A percentile compares a stretch with the other conserved stretches of the same genome.
Conservation (phyloP, 2,329 filamentous ascomycete species). For the Exophiala xenobiotica region DNA sequence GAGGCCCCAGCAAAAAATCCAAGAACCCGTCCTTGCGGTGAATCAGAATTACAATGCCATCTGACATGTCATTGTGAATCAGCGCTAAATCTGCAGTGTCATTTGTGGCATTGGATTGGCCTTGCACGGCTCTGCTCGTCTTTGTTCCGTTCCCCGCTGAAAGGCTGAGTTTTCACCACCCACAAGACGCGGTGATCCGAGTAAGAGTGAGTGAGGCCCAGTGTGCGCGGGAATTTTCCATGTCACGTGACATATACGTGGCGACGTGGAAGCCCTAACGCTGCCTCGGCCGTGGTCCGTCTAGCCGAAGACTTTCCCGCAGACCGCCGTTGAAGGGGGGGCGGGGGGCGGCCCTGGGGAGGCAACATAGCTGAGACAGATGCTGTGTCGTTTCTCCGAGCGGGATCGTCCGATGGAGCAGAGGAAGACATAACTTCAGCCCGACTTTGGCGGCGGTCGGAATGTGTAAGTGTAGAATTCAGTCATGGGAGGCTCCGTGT, state of each 20-base stretch:
- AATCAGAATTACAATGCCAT: neutral
- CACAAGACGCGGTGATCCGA: no score
- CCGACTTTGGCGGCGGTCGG: neutral
- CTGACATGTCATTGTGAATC: constrained; percentile 2
- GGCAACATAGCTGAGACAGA: no score
- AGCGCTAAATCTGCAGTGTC: constrained; percentile 3
- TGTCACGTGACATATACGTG: constrained; percentile 8
- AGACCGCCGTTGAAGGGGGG: neutral
- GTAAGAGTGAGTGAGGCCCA: no score
- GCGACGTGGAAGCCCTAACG: no score
- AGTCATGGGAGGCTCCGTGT: constrained; percentile 38
- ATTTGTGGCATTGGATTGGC: neutral
- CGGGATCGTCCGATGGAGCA: no score
- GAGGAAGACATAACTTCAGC: no score
- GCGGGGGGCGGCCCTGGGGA: no score
- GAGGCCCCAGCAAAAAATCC: neutral
- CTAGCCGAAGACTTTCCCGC: neutral
- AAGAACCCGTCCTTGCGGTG: neutral
- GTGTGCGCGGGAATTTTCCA: constrained; percentile 12
- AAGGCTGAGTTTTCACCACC: no score
- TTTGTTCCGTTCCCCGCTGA: neutral
- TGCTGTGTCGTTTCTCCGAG: no score
- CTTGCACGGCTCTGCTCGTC: no score
- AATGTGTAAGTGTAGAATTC: constrained; percentile 34
- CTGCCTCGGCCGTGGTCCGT: no score